These are phyloP conservation scores for Haematococcus lacustris DNA, from an alignment of 139 green algal genomes.

Conservation along the genomic window DNA sequence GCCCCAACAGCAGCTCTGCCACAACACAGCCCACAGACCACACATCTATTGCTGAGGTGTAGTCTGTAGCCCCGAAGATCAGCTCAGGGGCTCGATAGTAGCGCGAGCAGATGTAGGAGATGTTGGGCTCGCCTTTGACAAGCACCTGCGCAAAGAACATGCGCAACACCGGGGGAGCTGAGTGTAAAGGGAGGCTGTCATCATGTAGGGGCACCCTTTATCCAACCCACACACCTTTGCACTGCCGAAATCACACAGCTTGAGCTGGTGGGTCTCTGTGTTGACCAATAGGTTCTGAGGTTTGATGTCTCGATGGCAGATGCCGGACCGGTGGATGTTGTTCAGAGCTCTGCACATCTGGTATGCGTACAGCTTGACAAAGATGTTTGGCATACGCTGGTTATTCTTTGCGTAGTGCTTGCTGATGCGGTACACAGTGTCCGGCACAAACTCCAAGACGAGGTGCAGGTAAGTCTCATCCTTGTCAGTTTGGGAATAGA, in stretches of 20 bases:
- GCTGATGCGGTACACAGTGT: slow-evolving; percentile 94
- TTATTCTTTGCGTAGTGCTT: slow-evolving; percentile 94
- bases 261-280: slow-evolving; percentile 86
- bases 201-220: not conserved
- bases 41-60: slow-evolving; percentile 96
- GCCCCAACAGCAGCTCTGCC: slow-evolving; percentile 94
- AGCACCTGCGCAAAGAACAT: slow-evolving; percentile 48
- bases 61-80: slow-evolving; percentile 97
- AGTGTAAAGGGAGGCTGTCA: not conserved
- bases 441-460: slow-evolving; percentile 97
- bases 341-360: slow-evolving; percentile 83
- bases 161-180: too few relatives aligned
- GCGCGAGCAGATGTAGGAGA: slow-evolving; percentile 98
- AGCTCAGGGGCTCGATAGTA: slow-evolving; percentile 96
- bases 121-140: slow-evolving; percentile 93
- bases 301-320: slow-evolving; percentile 96
- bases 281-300: slow-evolving; percentile 93
- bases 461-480: slow-evolving; percentile 95
- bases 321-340: slow-evolving; percentile 74
- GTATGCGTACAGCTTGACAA: slow-evolving; percentile 95
- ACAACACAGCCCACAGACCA: slow-evolving; percentile 97
- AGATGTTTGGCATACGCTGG: slow-evolving; percentile 86
- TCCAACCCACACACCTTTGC: slow-evolving; percentile 68
- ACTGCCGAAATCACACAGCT: slow-evolving; percentile 97
- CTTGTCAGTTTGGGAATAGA: slow-evolving; percentile 75